Base-by-base conservation (phyloP, 2,329 filamentous ascomycete genomes). In the Neocucurbitaria cava region DNA sequence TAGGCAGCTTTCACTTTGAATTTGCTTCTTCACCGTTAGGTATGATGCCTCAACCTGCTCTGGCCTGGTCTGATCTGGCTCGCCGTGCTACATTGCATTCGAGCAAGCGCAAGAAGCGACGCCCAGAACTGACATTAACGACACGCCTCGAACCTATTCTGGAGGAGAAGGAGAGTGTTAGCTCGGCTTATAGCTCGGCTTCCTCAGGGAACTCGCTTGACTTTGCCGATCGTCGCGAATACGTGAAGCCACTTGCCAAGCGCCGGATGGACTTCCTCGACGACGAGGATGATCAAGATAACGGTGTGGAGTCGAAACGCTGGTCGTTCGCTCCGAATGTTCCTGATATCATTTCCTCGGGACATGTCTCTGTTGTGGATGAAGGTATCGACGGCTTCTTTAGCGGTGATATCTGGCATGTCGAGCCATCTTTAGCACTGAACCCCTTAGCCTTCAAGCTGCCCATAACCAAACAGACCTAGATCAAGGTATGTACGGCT, bases 251-350 rank as follows among this genome's bases (percentile, higher is more conserved):
- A 10, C 28, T 53, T 1, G 26, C 38, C 5, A 26, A 7, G 17
- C 58, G 49, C 18, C 43, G 52, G 28, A 5, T 26, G 15, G 28
- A 46, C 18, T 55, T 61, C 17, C 43, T 52, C 10, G 38, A 39
- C 7, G 40, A 53, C 5, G 46, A 45, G 10, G 44, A 43, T 28
- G 49, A 44, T 10, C 40, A 42, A 9, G 26, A 46, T 9, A 11
- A 15, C 9, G 9, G 8, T 11, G 9, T 31, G 28, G 28, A 11
- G 28, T 31, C 9, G 11, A 3, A 3, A 31, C 28, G 13, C 3
- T 31, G 8, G 28, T 10, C 28, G 13, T 11, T 3, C 28, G 3
- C 8, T 17, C 13, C 8, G 31, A 4, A 35, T 35, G 8, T 35
- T 13, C 15, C 13, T 17, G 15, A 35, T n/a, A n/a, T 13, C 17